Evolutionary conservation across 441 rosid species (phyloP).

Genomic region (Geranium incanum): DNA sequence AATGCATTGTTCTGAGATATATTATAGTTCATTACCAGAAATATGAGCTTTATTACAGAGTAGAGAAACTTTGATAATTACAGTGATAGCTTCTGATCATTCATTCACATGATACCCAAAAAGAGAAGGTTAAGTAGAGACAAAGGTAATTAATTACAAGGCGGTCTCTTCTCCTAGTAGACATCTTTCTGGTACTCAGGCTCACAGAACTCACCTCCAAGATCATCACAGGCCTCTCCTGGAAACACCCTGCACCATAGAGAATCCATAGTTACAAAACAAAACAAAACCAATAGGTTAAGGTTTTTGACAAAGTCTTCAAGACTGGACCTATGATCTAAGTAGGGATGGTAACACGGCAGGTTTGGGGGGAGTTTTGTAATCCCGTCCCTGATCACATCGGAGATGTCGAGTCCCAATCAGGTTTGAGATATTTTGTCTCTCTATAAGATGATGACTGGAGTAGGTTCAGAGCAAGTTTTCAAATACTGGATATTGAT

Average conservation of each 20-base stretch:
- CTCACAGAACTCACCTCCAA: constrained; percentile 77
- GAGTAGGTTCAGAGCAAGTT: too few species aligned
- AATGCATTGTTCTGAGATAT: neutral
- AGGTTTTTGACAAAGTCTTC: too few species aligned
- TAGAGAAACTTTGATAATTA: constrained; percentile 8
- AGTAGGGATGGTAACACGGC: too few species aligned
- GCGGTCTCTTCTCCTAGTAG: constrained; percentile 23
- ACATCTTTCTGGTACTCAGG: constrained; percentile 53
- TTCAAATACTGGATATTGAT: too few species aligned
- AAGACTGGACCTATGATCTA: too few species aligned
- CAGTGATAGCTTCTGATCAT: neutral
- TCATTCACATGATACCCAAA: constrained; percentile 16
- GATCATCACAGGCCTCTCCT: constrained; percentile 80
- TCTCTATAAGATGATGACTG: too few species aligned
- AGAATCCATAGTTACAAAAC: neutral
- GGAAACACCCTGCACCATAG: constrained; percentile 48
- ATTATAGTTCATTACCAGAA: neutral
- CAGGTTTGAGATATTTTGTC: too few species aligned
- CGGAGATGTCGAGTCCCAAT: too few species aligned
- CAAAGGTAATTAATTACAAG: neutral
- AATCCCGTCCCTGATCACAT: too few species aligned
- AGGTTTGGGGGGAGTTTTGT: too few species aligned
- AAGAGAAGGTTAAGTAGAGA: neutral
- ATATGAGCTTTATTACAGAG: neutral
- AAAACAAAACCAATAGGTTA: too few species aligned